Evolutionary conservation across 768 basidiomycete genomes (phyloP).

Genomic region (Naganishia onofrii): DNA sequence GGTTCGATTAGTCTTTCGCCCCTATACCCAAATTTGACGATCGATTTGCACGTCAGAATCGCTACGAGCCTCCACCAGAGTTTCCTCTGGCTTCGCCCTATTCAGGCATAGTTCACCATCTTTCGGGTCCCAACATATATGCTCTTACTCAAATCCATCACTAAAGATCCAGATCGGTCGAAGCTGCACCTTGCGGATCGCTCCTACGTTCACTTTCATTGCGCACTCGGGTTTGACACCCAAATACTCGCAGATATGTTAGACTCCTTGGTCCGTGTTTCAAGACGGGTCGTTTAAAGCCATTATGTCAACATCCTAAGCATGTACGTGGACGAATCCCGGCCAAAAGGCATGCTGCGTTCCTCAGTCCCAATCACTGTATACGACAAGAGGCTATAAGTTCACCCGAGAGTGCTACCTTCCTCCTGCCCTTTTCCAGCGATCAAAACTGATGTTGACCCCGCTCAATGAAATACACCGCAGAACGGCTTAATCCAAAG

Average conservation of each 20-base stretch:
- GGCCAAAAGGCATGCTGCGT: slow-evolving; percentile 62
- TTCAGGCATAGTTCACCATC: slow-evolving; percentile 87
- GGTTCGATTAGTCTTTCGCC: slow-evolving; percentile 93
- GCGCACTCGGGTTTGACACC: slow-evolving; percentile 67
- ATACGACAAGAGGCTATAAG: slow-evolving; percentile 65
- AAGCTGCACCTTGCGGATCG: slow-evolving; percentile 66
- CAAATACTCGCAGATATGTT: slow-evolving; percentile 77
- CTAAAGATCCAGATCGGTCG: slow-evolving; percentile 71
- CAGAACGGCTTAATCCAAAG: slow-evolving; percentile 56
- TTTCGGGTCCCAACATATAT: slow-evolving; percentile 83
- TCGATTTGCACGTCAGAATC: slow-evolving; percentile 96
- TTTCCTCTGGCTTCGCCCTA: slow-evolving; percentile 93
- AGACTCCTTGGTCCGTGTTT: slow-evolving; percentile 84
- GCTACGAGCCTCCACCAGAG: slow-evolving; percentile 93
- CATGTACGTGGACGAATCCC: slow-evolving; percentile 60
- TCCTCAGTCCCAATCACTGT: slow-evolving; percentile 63
- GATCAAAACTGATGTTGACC: slow-evolving; percentile 69
- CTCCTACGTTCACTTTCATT: slow-evolving; percentile 70
- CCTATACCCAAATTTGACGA: slow-evolving; percentile 93
- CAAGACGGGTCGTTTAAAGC: slow-evolving; percentile 77
- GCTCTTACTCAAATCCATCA: slow-evolving; percentile 75
- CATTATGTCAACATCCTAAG: slow-evolving; percentile 75
- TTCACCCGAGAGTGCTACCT: slow-evolving; percentile 66
- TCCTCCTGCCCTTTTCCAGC: slow-evolving; percentile 62
- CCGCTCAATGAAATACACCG: slow-evolving; percentile 55